Evolutionary conservation across 768 basidiomycete genomes (phyloP), one percentile per base, ranked within the genome.

Genomic region (Boletus reticuloceps): DNA sequence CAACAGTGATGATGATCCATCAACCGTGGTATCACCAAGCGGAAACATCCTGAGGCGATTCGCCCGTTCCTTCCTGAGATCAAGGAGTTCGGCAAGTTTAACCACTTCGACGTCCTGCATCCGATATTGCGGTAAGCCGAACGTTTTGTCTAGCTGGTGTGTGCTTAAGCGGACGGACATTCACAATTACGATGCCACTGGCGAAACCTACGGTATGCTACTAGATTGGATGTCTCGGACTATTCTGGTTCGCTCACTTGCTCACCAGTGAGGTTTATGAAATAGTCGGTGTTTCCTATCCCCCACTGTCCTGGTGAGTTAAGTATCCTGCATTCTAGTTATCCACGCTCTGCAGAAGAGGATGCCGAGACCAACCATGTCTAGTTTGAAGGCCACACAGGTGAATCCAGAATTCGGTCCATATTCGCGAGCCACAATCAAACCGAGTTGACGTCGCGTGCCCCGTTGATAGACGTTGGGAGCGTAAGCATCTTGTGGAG

Each of bases 331-430:
- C 16, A 5, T 19, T 25, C 36, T 44, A 84, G 82, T 62, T 80
- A 80, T 58, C 82, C 81, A 5, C 75, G 79, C 25, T 69, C 75
- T 1, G 63, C 71, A 34, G 80, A 79, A 20, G 82, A 84, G 11
- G 82, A 83, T 54, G 51, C 46, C 12, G 76, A 77, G 59, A 77
- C 80, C 0, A 78, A 79, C 37, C 78, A 80, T 44, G 80, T 84
- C 17, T 84, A 80, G 81, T 67, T 83, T 11, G 82, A 85, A 55
- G 83, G 83, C 3, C 83, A 85, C 57, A 81, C 79, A 0, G 82
- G 82, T 81, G 43, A 8, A 64, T 54, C 20, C 6, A 11, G 20
- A 12, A 17, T 31, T 20, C 3, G 11, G 7, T 6, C 8, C 11
- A 17, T 16, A 1, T n/a, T n/a, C 13, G 5, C 3, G 17, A 22